A percentile compares a stretch with the other conserved stretches of the same genome.
These are phyloP conservation scores for Albifimbria verrucaria DNA, from an alignment of 2,329 filamentous ascomycete species.

Conservation along the genomic window DNA sequence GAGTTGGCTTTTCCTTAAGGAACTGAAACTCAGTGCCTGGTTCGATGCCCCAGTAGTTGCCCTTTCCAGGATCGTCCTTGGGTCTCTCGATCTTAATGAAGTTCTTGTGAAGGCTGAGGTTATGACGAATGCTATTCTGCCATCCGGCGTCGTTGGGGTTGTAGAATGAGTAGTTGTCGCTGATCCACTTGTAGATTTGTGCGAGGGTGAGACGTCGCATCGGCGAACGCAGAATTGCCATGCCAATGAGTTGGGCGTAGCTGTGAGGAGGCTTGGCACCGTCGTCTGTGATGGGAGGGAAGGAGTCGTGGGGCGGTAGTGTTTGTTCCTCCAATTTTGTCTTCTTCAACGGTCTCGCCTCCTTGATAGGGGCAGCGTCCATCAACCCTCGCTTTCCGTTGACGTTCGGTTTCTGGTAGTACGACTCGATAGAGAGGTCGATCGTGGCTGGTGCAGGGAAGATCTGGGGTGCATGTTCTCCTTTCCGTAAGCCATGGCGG, in stretches of 20 bases:
- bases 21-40: slow-evolving; percentile 87
- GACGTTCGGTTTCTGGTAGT: slow-evolving; percentile 49
- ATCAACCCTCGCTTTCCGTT: slow-evolving; percentile 61
- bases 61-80: slow-evolving; percentile 96
- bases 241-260: slow-evolving; percentile 92
- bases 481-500: slow-evolving; percentile 42
- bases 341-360: slow-evolving; percentile 66
- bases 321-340: slow-evolving; percentile 53
- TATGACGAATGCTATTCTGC: slow-evolving; percentile 99
- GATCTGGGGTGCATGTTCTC: slow-evolving; percentile 54
- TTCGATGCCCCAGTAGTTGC: slow-evolving; percentile 94
- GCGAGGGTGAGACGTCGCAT: slow-evolving; percentile 81
- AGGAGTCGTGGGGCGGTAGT: slow-evolving; percentile 72
- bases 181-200: slow-evolving; percentile 99
- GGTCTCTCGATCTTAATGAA: slow-evolving; percentile 94
- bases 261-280: slow-evolving; percentile 87
- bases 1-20: slow-evolving; percentile 76
- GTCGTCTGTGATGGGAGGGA: slow-evolving; percentile 79
- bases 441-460: slow-evolving; percentile 46
- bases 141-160: slow-evolving; percentile 80
- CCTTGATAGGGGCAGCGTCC: slow-evolving; percentile 71
- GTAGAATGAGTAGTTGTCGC: slow-evolving; percentile 90
- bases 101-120: slow-evolving; percentile 93
- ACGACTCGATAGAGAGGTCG: slow-evolving; percentile 49
- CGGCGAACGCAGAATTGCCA: slow-evolving; percentile 89